Conservation (phyloP, 2,329 filamentous ascomycete genomes). For the Claviceps paspali region DNA sequence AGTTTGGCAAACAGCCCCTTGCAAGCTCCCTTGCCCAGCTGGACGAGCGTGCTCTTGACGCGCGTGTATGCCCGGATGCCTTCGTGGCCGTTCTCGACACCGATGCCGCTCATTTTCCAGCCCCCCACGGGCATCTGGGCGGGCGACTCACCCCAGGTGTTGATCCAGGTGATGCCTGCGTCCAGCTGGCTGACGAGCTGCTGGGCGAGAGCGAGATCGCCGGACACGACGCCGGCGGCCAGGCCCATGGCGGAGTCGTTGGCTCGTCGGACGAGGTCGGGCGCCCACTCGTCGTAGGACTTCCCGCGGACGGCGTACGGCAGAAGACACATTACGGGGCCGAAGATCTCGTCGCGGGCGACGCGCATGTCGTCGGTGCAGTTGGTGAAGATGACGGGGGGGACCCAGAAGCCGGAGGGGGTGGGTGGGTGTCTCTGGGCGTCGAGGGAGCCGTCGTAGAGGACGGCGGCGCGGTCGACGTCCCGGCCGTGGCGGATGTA, state of each 20-base stretch:
- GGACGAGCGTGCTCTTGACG: constrained; percentile 79
- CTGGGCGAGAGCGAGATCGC: constrained; percentile 59
- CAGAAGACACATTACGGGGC: constrained; percentile 71
- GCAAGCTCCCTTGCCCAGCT: constrained; percentile 56
- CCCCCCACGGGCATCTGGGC: constrained; percentile 87
- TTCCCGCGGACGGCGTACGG: constrained; percentile 41
- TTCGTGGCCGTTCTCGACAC: constrained; percentile 70
- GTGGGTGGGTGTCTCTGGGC: constrained; percentile 33
- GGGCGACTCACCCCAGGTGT: constrained; percentile 84
- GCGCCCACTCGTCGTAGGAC: constrained; percentile 27
- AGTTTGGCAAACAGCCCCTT: constrained; percentile 54
- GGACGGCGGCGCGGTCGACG: constrained; percentile 54
- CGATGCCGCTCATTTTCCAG: constrained; percentile 82
- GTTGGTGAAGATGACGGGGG: constrained; percentile 72
- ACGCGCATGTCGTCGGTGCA: constrained; percentile 75
- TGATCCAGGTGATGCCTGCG: constrained; percentile 83
- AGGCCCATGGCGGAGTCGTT: constrained; percentile 67
- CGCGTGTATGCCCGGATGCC: constrained; percentile 70
- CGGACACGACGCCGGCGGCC: constrained; percentile 71
- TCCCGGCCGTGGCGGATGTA: constrained; percentile 67
- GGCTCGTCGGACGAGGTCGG: constrained; percentile 56
- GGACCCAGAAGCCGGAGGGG: constrained; percentile 63
- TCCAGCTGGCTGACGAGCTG: constrained; percentile 54
- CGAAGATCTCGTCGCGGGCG: constrained; percentile 73
- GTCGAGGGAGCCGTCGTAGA: constrained; percentile 54